Percentiles rank a stretch among this genome's conserved stretches.
Evolutionary conservation across 176 grass and related monocot species (phyloP).

Genomic region (Musa beccarii): DNA sequence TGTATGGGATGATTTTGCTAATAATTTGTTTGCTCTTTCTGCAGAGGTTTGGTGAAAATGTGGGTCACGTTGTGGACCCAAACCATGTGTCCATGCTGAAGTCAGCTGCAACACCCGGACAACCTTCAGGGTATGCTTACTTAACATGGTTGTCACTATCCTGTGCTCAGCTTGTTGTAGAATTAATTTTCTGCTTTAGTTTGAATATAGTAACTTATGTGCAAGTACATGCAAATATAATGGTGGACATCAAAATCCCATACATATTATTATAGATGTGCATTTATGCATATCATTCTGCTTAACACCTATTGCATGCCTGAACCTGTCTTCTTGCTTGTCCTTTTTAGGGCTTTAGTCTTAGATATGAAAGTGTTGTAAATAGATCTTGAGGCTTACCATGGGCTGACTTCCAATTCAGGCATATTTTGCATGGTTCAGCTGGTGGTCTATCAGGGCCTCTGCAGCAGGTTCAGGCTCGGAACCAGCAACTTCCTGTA

Average conservation of each 20-base stretch:
- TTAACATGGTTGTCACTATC: not conserved
- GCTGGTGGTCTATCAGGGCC: conserved; percentile 70
- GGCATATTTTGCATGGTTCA: conserved; percentile 84
- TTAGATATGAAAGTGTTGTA: not conserved
- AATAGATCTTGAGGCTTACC: not conserved
- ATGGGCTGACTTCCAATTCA: conserved; percentile 13
- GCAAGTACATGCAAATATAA: not conserved
- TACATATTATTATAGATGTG: not conserved
- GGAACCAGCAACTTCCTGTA: conserved; percentile 77
- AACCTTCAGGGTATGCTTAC: conserved; percentile 75
- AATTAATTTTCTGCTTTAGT: not conserved
- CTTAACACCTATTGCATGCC: too few relatives aligned
- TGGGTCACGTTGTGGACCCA: conserved; percentile 67
- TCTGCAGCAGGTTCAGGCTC: conserved; percentile 79
- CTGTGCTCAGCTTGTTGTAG: not conserved
- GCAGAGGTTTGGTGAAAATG: conserved; percentile 89
- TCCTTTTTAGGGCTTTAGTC: too few relatives aligned
- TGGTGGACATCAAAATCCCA: not conserved
- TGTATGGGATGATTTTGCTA: too few relatives aligned
- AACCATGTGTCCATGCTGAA: conserved; percentile 72
- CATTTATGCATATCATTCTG: not conserved
- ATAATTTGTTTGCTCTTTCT: conserved; percentile 15
- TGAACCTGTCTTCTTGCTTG: not conserved
- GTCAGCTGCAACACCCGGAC: conserved; percentile 62
- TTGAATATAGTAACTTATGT: not conserved